Evolutionary conservation across 768 basidiomycete genomes (phyloP), one percentile per base, ranked within the genome.

Genomic region (Ramaria sp.): DNA sequence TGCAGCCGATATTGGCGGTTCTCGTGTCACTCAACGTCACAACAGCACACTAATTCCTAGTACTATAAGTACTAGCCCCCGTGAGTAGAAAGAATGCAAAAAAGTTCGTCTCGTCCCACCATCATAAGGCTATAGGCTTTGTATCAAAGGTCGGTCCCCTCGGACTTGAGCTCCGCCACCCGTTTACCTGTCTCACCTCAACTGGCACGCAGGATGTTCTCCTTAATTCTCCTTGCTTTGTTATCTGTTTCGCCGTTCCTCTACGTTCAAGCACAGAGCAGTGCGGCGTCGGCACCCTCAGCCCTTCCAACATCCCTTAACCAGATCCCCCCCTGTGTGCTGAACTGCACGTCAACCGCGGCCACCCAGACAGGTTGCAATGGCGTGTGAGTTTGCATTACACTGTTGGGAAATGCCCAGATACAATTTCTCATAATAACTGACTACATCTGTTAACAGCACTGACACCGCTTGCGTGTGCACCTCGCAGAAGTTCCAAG

Each of bases 381-480:
- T 15, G 9, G 10, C 22, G 18, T 43, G 51, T 52, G 25, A 52
- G 51, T 43, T 24, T 24, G 5, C 3, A 41, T 16, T 37, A 2
- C n/a, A 9, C 9, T 39, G 9, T 7, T 32, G 7, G 18, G 6
- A 7, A 20, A 27, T 20, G 5, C 10, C 37, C n/a, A n/a, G n/a
- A n/a, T n/a, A n/a, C n/a, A n/a, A n/a, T n/a, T n/a, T 50, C 48
- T 27, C 9, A 22, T 34, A 8, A 34, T 34, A 13, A 9, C 20
- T 41, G 39, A 16, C 13, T 41, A 2, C n/a, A 8, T 52, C 18
- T n/a, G 16, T 52, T 16, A 20, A 5, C 44, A 77, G 76, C 61
- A 61, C 71, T 13, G 61, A 77, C 60, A 0, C 71, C n/a, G 0
- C 55, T 0, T 77, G 76, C 49, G 59, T 73, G n/a, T 77, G 76